A percentile compares a stretch with the other conserved stretches of the same genome.
Conservation (phyloP, 2,329 filamentous ascomycete genomes). For the Whalleya microplaca region DNA sequence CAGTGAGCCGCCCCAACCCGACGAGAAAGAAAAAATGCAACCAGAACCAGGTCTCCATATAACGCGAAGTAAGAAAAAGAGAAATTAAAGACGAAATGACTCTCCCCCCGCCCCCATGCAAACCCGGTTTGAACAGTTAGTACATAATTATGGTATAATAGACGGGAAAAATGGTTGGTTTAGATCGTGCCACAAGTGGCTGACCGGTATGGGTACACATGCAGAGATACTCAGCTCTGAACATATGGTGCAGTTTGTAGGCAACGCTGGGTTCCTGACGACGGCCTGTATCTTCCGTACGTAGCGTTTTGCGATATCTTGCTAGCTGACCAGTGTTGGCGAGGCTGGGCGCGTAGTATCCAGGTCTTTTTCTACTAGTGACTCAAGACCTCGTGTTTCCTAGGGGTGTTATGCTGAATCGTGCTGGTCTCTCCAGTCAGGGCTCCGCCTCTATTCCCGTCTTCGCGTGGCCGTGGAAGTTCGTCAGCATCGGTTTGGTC, state of each 20-base stretch:
- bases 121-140: slow-evolving; percentile 7
- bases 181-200: not conserved
- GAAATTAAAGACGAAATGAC: slow-evolving; percentile 2
- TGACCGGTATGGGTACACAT: slow-evolving; percentile 1
- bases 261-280: not conserved
- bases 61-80: not conserved
- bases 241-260: not conserved
- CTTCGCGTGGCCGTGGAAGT: slow-evolving; percentile 1
- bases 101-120: not conserved
- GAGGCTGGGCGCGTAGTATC: not conserved
- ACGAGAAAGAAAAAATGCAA: slow-evolving; percentile 22
- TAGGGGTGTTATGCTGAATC: slow-evolving; percentile 17
- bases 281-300: not conserved
- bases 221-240: not conserved
- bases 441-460: slow-evolving; percentile 6
- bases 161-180: slow-evolving; percentile 1
- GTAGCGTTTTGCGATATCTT: not conserved
- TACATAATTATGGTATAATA: slow-evolving; percentile 12
- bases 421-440: slow-evolving; percentile 7
- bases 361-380: slow-evolving; percentile 25
- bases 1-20: slow-evolving; percentile 12
- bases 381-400: slow-evolving; percentile 35
- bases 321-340: not conserved
- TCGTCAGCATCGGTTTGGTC: slow-evolving; percentile 8
- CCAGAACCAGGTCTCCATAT: slow-evolving; percentile 14